These are phyloP conservation scores for Colletotrichum sp. DNA, from an alignment of 2,329 filamentous ascomycete genomes.

Conservation along the genomic window DNA sequence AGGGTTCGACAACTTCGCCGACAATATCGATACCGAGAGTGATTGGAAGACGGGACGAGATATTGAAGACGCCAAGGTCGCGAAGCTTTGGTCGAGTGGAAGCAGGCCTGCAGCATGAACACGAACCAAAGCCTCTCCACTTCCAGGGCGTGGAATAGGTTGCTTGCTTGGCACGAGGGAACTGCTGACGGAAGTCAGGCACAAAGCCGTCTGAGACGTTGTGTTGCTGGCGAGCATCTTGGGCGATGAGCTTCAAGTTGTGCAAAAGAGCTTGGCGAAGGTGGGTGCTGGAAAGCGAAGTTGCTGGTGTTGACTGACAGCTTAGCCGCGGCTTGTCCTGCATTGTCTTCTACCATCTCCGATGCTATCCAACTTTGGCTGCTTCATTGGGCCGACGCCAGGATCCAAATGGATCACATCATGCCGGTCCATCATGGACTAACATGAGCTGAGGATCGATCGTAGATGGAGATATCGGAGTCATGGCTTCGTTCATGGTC, in stretches of 20 bases:
- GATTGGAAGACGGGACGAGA: background rate
- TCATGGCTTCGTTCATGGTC: too few species aligned
- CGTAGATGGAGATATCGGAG: background rate
- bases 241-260: background rate
- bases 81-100: background rate
- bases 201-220: background rate
- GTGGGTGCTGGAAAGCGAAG: background rate
- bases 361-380: background rate
- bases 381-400: background rate
- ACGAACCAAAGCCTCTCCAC: background rate
- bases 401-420: background rate
- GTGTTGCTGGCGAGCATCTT: background rate
- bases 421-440: background rate
- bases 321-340: background rate
- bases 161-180: background rate
- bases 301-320: background rate
- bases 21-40: background rate
- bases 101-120: background rate
- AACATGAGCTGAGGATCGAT: too few species aligned
- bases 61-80: background rate
- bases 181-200: background rate
- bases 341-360: background rate
- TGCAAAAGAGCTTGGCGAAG: background rate
- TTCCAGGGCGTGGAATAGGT: background rate
- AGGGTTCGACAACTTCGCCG: background rate